These are phyloP conservation scores for Eimeria necatrix DNA, from an alignment of 169 alveolate genomes.

Conservation along the genomic window DNA sequence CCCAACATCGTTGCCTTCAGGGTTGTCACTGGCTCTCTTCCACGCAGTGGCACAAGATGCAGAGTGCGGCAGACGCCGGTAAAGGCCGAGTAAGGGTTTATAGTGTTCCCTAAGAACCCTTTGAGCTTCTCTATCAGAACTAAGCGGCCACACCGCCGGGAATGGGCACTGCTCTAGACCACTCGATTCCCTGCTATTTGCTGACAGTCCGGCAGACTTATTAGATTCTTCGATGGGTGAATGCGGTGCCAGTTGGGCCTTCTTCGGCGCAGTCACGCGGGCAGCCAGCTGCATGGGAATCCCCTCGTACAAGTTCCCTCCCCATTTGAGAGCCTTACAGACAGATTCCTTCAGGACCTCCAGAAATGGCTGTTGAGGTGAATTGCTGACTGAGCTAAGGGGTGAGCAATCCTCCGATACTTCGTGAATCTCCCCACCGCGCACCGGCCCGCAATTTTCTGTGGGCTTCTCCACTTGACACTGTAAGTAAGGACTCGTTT, in stretches of 20 bases:
- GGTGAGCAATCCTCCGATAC: background rate
- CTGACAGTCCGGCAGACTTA: background rate
- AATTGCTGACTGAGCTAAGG: background rate
- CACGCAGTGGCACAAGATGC: background rate
- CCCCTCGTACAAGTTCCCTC: slow-evolving; percentile 1
- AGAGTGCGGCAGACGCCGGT: slow-evolving; percentile 27
- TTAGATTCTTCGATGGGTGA: background rate
- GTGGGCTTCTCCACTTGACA: background rate
- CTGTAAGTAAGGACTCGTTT: background rate
- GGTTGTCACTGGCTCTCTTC: background rate
- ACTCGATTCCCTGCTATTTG: background rate
- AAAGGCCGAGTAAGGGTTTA: slow-evolving; percentile 35
- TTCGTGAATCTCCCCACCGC: background rate
- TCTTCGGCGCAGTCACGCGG: slow-evolving; percentile 49
- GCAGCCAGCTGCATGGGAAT: slow-evolving; percentile 62
- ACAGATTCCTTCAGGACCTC: slow-evolving; percentile 11
- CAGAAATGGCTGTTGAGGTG: slow-evolving; percentile 31
- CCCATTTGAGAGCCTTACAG: slow-evolving; percentile 35
- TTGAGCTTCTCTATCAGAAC: slow-evolving; percentile 16
- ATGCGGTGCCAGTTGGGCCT: slow-evolving; percentile 18
- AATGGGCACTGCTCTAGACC: background rate
- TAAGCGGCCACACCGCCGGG: background rate
- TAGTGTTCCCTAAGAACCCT: slow-evolving; percentile 49
- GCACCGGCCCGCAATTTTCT: background rate
- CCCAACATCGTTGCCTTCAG: too few relatives aligned